phyloP scores from a whole-genome alignment of 2,329 filamentous ascomycete genomes.

The Graphium sp. region DNA sequence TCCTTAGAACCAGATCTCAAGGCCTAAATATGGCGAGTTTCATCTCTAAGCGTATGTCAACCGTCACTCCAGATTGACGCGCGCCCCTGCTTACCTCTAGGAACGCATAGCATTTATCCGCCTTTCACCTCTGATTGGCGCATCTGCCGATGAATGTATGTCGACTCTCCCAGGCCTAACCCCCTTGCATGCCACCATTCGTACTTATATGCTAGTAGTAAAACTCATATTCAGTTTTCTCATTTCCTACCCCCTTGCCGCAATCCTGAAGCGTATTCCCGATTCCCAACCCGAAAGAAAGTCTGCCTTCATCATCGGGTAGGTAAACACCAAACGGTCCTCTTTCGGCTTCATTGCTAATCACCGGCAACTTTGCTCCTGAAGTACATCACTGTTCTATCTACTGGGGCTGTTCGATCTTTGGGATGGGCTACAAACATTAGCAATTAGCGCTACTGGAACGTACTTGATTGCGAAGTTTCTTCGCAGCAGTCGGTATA shows the following conservation, averaged over 20 bases:
- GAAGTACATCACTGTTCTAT: conserved; percentile 70
- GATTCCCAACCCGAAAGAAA: conserved; percentile 71
- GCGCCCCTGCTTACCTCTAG: no score
- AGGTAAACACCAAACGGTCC: conserved; percentile 14
- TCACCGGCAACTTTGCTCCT: not conserved
- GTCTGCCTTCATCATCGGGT: conserved; percentile 75
- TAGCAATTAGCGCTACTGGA: conserved; percentile 62
- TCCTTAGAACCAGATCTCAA: no score
- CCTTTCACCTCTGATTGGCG: conserved; percentile 20
- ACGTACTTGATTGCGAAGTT: conserved; percentile 74
- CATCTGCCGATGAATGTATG: conserved; percentile 28
- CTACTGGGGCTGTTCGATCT: conserved; percentile 85
- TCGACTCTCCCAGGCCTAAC: conserved; percentile 4
- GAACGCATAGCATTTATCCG: conserved; percentile 24
- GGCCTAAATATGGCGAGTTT: no score
- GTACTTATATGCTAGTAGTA: conserved; percentile 32
- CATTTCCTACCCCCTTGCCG: conserved; percentile 82
- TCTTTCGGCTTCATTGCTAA: no score
- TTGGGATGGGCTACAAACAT: conserved; percentile 67
- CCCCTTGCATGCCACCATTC: conserved; percentile 1
- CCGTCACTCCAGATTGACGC: no score
- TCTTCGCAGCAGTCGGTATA: conserved; percentile 65
- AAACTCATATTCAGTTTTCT: conserved; percentile 88
- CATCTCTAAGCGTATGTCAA: no score
- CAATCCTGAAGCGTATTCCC: conserved; percentile 73